Base-by-base conservation (phyloP, 2,329 filamentous ascomycete species). In the Tolypocladium album region DNA sequence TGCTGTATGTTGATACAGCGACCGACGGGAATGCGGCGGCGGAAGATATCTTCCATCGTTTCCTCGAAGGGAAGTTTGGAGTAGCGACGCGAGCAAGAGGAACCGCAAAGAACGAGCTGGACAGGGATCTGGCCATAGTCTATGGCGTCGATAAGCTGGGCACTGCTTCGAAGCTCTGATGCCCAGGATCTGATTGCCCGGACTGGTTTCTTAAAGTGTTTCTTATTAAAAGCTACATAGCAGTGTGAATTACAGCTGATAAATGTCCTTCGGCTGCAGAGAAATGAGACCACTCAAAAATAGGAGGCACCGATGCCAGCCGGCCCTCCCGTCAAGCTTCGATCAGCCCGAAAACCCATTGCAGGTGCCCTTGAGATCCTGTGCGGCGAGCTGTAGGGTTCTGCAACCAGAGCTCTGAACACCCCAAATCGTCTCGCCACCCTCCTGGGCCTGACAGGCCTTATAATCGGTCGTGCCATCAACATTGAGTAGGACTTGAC, bases 1-100 rank as follows among this genome's bases (percentile, higher is more conserved):
- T 82, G 55, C 69, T 80, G 43, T 66, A 74, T 47, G 70, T 76
- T 1, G 78, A 81, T 61, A 72, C 72, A 1, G 60, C 66, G 6
- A 71, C 67, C 42, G 72, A 77, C 56, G 71, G 71, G 3, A 72
- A 76, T 8, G 58, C 61, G 2, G 73, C 74, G 5, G 69, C 74
- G 0, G 66, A 67, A 20, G 75, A 77, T 22, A 75, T 81, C 59
- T 72, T 76, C 55, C 59, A 61, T 17, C 68, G 78, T 3, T 81
- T 76, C 59, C 59, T 79, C 34, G 66, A 70, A 57, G 62, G 61
- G 31, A 72, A 67, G 58, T 63, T 63, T 12, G 53, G 64, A 6
- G 38, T 62, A 20, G 59, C 61, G 38, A 66, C 61, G 24, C 64
- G 62, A 7, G 50, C 61, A 40, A 69, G 63, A 38, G 59, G 59